A percentile compares a stretch with the other conserved stretches of the same genome.
Evolutionary conservation across 2,329 filamentous ascomycete species (phyloP).

Genomic region (Hypoxylon sp.): DNA sequence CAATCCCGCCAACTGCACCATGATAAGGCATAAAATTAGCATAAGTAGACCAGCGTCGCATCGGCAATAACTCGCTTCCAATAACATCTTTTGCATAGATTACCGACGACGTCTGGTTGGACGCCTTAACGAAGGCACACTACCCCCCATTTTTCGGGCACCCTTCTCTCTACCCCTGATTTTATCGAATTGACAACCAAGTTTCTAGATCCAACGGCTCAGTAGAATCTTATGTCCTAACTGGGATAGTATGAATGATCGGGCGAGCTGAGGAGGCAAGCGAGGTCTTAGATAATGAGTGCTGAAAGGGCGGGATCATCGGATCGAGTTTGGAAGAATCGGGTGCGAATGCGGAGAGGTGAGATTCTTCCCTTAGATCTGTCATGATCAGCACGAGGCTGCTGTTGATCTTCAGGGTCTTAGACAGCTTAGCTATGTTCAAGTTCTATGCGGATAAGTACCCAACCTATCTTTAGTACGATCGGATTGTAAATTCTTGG

Average conservation of each 20-base stretch:
- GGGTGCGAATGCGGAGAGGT: neutral
- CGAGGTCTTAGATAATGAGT: neutral
- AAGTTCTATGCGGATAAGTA: no score
- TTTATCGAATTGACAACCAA: constrained; percentile 11
- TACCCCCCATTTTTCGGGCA: constrained; percentile 5
- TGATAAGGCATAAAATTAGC: constrained; percentile 24
- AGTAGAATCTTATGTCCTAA: no score
- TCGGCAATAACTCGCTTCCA: constrained; percentile 32
- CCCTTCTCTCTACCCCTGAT: constrained; percentile 5
- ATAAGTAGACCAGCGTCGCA: constrained; percentile 27
- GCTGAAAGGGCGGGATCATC: constrained; percentile 1
- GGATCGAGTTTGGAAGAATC: neutral
- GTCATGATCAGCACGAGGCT: constrained; percentile 23
- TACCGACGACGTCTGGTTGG: constrained; percentile 23
- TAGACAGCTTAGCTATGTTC: no score
- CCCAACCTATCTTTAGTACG: no score
- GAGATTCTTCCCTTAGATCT: constrained; percentile 20
- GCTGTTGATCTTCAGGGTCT: constrained; percentile 10
- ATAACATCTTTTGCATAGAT: constrained; percentile 26
- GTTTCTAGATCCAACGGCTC: neutral
- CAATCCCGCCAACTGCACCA: constrained; percentile 27
- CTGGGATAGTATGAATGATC: no score
- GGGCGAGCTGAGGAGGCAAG: constrained; percentile 6
- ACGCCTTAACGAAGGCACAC: constrained; percentile 26
- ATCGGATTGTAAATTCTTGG: no score